phyloP scores from a whole-genome alignment of 352 stramenopile species.

The Phytophthora megakarya region DNA sequence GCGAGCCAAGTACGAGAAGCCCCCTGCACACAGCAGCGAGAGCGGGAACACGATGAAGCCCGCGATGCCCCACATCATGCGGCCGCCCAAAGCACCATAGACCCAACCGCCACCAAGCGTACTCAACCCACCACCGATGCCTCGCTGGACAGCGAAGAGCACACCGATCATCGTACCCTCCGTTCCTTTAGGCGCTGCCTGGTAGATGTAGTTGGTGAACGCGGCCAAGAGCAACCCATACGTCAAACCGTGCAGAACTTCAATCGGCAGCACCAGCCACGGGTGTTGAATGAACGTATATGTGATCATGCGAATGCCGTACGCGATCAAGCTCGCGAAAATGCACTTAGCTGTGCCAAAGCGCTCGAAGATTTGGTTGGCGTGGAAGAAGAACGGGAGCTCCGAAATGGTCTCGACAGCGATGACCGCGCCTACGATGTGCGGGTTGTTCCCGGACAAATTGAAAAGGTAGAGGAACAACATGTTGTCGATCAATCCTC shows the following conservation, averaged over 20 bases:
- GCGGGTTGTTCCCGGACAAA: constrained; percentile 37
- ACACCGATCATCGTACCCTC: constrained; percentile 54
- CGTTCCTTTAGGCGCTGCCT: constrained; percentile 37
- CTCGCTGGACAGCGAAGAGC: constrained; percentile 43
- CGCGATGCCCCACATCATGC: constrained; percentile 47
- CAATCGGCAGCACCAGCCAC: constrained; percentile 44
- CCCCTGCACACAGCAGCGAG: constrained; percentile 24
- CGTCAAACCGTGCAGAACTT: constrained; percentile 50
- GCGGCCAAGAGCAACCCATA: constrained; percentile 44
- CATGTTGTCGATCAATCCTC: constrained; percentile 42
- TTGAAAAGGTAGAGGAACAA: constrained; percentile 46
- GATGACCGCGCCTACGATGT: constrained; percentile 48
- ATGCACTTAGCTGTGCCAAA: constrained; percentile 45
- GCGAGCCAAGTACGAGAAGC: constrained; percentile 38
- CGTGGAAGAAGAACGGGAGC: constrained; percentile 53
- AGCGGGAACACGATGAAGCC: constrained; percentile 43
- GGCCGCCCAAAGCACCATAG: constrained; percentile 40
- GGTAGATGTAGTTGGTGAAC: constrained; percentile 54
- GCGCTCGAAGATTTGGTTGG: constrained; percentile 48
- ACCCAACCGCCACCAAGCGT: constrained; percentile 47
- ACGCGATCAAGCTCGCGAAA: constrained; percentile 40
- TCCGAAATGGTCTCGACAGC: constrained; percentile 47
- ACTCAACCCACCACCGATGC: constrained; percentile 39
- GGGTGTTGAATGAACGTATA: constrained; percentile 46
- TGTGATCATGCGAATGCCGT: constrained; percentile 42